Base-by-base conservation (phyloP, 2,329 filamentous ascomycete genomes). In the Pseudonectria foliicola region DNA sequence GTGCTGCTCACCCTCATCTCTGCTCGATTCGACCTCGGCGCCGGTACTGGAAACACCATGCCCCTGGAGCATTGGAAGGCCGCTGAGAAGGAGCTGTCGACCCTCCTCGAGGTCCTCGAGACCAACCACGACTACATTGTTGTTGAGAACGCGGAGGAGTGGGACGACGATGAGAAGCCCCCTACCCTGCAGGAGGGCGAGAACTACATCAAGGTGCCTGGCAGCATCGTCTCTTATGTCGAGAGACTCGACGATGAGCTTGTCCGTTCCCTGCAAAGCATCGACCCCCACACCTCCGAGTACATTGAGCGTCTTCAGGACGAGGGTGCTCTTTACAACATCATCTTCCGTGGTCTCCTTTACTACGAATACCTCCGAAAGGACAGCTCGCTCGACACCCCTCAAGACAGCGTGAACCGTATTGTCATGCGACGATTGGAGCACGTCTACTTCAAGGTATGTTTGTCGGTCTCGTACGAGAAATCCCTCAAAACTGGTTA, bases 191-290 rank as follows among this genome's bases (percentile, higher is more conserved):
- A 75, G 38, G 63, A 73, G 14, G 85, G 79, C 44, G 81, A 95
- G 61, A 83, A 77, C 60, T 76, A 90, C 57, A 85, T 95, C 73
- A 89, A 84, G 69, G 77, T 98, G 38, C 86, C 92, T 13, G 93
- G 92, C 57, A 95, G 87, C 68, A 71, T 96, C 42, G 86, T 95
- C 29, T 96, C 92, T 0, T 93, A 90, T 57, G 79, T 94, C 23
- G 92, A 98, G 73, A 78, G 92, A 56, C 76, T 98, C 13, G 92
- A 98, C 55, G 92, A 98, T 56, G 93, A 98, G 68, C 85, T 98
- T 45, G 94, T 86, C 42, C 82, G 92, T 52, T 95, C 92, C n/a
- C 74, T 98, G 34, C 92, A 98, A 65, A 85, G 82, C 64, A 95
- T 98, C 56, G 92, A 98, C 60, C 93, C 92, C 38, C 92, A 98